A percentile compares a stretch with the other conserved stretches of the same genome.
phyloP scores from a whole-genome alignment of 305 asterid genomes.

The Fraxinus nigra region DNA sequence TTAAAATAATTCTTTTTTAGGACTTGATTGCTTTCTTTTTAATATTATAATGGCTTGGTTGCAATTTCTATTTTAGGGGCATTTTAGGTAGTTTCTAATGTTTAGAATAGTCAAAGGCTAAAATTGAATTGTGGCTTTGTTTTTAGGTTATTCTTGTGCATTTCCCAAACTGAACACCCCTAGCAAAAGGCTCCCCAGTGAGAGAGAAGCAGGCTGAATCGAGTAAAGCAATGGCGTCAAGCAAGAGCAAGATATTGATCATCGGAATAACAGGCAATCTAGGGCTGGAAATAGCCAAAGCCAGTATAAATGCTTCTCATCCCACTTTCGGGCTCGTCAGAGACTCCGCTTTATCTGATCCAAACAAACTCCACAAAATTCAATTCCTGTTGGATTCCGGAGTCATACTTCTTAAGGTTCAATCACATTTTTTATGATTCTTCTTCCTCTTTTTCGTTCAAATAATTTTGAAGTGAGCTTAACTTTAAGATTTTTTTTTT shows the following conservation, averaged over 20 bases:
- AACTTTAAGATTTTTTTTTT: not conserved
- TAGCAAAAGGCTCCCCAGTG: not conserved
- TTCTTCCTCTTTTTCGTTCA: not conserved
- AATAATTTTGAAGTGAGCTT: not conserved
- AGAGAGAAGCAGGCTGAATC: not conserved
- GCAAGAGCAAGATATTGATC: conserved; percentile 60
- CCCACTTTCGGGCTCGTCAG: conserved; percentile 77
- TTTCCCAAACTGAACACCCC: too few species aligned
- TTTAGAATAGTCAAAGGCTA: too few species aligned
- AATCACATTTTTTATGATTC: not conserved
- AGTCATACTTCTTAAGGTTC: conserved; percentile 49
- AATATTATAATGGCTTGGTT: too few species aligned
- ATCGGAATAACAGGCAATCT: conserved; percentile 80
- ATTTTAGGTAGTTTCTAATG: too few species aligned
- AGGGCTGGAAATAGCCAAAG: conserved; percentile 78
- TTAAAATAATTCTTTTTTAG: too few species aligned
- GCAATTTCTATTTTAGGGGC: too few species aligned
- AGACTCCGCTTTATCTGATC: conserved; percentile 67
- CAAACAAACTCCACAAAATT: conserved; percentile 50
- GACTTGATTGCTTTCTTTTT: too few species aligned
- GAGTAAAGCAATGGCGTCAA: conserved; percentile 28
- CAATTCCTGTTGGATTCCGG: conserved; percentile 51
- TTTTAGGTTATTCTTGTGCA: too few species aligned
- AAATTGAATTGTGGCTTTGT: too few species aligned
- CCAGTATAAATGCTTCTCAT: conserved; percentile 64